These are phyloP conservation scores for Mycena belliarum DNA, from an alignment of 768 basidiomycete genomes.

Conservation along the genomic window DNA sequence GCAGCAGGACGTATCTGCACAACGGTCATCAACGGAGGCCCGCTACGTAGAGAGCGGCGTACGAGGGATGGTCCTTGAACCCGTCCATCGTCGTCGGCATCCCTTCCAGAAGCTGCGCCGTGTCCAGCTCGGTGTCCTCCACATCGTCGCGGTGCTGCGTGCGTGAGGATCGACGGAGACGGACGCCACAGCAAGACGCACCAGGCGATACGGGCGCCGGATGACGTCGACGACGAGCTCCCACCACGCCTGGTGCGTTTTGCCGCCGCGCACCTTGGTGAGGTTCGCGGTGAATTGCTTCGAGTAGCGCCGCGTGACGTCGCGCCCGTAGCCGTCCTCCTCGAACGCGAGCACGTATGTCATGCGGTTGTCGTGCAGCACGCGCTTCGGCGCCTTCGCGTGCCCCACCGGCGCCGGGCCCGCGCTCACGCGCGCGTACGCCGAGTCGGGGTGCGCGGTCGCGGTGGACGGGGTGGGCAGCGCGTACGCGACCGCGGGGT, in stretches of 20 bases:
- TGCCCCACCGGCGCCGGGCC: constrained; percentile 5
- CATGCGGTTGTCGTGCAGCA: constrained; percentile 72
- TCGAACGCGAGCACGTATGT: constrained; percentile 92
- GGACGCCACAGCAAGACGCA: constrained; percentile 37
- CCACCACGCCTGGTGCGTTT: constrained; percentile 65
- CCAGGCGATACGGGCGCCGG: constrained; percentile 79
- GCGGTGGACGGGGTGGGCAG: neutral
- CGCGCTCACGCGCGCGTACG: constrained; percentile 11
- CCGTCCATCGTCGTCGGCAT: constrained; percentile 91
- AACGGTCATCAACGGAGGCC: neutral
- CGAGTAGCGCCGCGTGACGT: constrained; percentile 90
- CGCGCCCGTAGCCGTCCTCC: constrained; percentile 90
- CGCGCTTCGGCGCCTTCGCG: constrained; percentile 31
- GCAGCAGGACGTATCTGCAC: constrained; percentile 74
- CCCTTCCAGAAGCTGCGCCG: constrained; percentile 77
- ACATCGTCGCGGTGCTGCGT: constrained; percentile 84
- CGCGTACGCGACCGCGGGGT: constrained; percentile 49
- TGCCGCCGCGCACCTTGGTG: constrained; percentile 70
- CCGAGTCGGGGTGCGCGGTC: constrained; percentile 4
- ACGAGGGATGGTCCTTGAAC: constrained; percentile 97
- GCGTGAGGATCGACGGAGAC: constrained; percentile 21
- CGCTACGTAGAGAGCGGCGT: constrained; percentile 26
- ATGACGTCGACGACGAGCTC: constrained; percentile 61
- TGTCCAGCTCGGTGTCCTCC: constrained; percentile 87
- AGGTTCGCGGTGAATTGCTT: constrained; percentile 78